Base-by-base conservation (phyloP, 2,329 filamentous ascomycete genomes). In the Neoascochyta sp. region DNA sequence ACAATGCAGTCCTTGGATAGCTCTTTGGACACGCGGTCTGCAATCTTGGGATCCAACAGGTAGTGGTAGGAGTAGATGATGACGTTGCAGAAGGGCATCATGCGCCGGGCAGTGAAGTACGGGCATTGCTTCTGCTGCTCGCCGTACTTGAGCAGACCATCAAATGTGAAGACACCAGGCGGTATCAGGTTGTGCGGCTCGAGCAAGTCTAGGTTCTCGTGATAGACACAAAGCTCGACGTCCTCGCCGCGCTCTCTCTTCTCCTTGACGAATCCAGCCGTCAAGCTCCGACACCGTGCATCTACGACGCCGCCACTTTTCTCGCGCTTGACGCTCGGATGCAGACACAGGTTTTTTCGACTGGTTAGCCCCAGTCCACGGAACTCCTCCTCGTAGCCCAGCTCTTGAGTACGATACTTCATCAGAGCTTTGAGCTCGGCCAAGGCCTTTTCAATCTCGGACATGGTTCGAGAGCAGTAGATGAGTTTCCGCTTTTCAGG, bases 41-140 rank as follows among this genome's bases (percentile, higher is more conserved):
- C 92, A 52, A 98, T 98, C 62, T 98, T 98, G 3, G 92, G 92
- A 53, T 98, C 93, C 10, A 98, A 77, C 3, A 98, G 77, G 57
- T 98, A 98, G 64, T 98, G 92, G 58, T 98, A 98, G 1, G 92
- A 98, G 68, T 98, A 98, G 47, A 98, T 98, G 55, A 98, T 95
- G 57, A 98, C 88, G 60, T 98, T 96, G 74, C 92, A 98, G 58
- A 89, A 96, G 53, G 92, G 83, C 90, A 98, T 96, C 92, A 98
- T 98, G 43, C 92, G 80, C 36, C 92, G 76, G 9, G 87, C 86
- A 9, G 90, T 95, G 52, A 98, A 98, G 61, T 98, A 98, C 0
- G 92, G 92, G 50, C 92, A 98, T 62, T 96, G 92, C 60, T 95
- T 95, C 43, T 95, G 81, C 52, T 95, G 75, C 64, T 98, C 90